Evolutionary conservation across 2,329 filamentous ascomycete species (phyloP), one percentile per base, ranked within the genome.

Genomic region (Colletotrichum eremochloae): DNA sequence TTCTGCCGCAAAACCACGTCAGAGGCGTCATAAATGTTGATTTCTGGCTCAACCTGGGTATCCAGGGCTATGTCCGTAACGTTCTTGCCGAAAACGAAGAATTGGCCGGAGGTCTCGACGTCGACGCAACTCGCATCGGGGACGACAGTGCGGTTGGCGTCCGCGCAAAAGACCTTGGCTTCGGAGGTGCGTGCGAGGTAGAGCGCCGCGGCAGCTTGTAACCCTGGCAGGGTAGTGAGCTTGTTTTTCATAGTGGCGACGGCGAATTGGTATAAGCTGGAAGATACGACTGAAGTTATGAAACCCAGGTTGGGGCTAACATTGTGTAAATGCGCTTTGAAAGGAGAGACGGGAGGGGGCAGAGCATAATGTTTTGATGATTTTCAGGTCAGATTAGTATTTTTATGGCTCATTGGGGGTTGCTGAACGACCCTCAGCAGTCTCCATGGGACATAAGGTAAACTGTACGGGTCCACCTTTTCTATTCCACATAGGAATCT

Each of bases 151-250:
- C 36, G 31, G 33, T 36, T n/a, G 4, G 20, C 18, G 20, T 38
- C 53, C 8, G 53, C 53, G 8, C 53, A 57, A 15, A 57, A 57
- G 8, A 57, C 33, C 53, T 40, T 57, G 18, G 53, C 53, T 40
- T 57, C 31, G 18, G 53, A 11, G 31, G 18, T 18, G 18, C 53
- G 53, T 9, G 53, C 53, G 14, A 53, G 50, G 11, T 53, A 53
- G 24, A 53, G 50, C 50, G 50, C 50, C 6, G 50, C 50, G 24
- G 50, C 50, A 5, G 50, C 24, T 18, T 53, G 50, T 8, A 53
- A 9, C 5, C 50, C 50, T 1, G 50, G 50, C 24, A 53, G 50
- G 50, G 24, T 15, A 3, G 24, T 2, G 50, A 3, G 50, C 8
- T 9, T 53, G 24, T 9, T 31, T 9, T 14, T 53, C 50, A 53